phyloP scores from a whole-genome alignment of 78 protist genomes.

The Polysphondylium violaceum region DNA sequence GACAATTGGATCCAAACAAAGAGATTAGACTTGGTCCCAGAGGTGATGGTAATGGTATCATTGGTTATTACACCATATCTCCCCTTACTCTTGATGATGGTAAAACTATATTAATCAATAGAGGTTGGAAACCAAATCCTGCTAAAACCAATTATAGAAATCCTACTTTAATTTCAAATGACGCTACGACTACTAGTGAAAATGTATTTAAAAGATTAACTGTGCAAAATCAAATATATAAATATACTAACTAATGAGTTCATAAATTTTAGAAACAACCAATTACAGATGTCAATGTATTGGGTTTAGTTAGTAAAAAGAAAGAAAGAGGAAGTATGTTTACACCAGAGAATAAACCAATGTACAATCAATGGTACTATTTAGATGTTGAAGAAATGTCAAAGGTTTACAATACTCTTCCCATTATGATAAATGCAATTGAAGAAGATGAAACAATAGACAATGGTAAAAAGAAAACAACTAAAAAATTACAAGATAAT shows the following conservation, averaged over 20 bases:
- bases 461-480: not conserved
- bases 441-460: conserved; percentile 3
- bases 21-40: conserved; percentile 48
- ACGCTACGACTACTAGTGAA: not conserved
- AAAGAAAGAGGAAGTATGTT: conserved; percentile 66
- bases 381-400: conserved; percentile 21
- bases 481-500: not conserved
- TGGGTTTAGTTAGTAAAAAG: conserved; percentile 23
- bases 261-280: not conserved
- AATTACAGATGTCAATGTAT: not conserved
- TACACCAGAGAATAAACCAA: conserved; percentile 47
- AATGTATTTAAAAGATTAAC: not conserved
- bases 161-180: not conserved
- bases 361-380: conserved; percentile 47
- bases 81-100: conserved; percentile 27
- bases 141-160: conserved; percentile 5
- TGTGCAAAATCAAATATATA: not conserved
- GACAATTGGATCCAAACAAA: not conserved
- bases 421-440: conserved; percentile 15
- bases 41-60: conserved; percentile 4
- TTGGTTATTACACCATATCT: conserved; percentile 42
- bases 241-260: not conserved
- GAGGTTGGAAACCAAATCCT: conserved; percentile 50
- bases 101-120: conserved; percentile 11
- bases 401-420: not conserved